phyloP scores from a whole-genome alignment of 2,329 filamentous ascomycete genomes.

The Diaporthe velutina region DNA sequence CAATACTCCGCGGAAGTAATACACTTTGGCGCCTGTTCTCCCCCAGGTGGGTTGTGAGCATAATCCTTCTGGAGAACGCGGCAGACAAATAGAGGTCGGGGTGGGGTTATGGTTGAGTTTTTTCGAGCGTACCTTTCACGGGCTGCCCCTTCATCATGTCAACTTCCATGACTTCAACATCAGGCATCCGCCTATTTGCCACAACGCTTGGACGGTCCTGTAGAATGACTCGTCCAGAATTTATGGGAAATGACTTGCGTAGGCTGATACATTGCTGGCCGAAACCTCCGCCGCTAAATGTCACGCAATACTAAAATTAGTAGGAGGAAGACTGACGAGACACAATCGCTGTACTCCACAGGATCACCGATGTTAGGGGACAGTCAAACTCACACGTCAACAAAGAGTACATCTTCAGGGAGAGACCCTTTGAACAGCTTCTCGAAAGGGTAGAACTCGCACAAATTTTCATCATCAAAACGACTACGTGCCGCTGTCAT shows the following conservation, averaged over 20 bases:
- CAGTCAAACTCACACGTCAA: neutral
- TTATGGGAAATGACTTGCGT: conserved; percentile 6
- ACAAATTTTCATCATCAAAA: conserved; percentile 10
- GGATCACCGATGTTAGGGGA: fast-evolving
- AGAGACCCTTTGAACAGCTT: neutral
- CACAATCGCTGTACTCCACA: too few species aligned
- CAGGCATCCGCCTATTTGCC: neutral
- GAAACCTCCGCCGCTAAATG: neutral
- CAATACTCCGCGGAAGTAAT: conserved; percentile 8
- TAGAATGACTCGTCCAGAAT: neutral
- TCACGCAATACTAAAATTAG: neutral
- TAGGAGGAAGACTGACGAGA: neutral
- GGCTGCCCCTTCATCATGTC: conserved; percentile 15
- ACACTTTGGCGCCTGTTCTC: neutral
- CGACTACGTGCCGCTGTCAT: conserved; percentile 8
- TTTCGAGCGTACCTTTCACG: neutral
- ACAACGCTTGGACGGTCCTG: conserved; percentile 14
- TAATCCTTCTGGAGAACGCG: too few species aligned
- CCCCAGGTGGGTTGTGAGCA: neutral
- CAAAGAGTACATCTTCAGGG: neutral
- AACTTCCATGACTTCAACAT: conserved; percentile 11
- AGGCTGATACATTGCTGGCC: conserved; percentile 17
- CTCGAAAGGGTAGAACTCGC: conserved; percentile 10
- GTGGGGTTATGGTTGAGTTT: neutral
- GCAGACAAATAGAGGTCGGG: too few species aligned